Evolutionary conservation across 768 basidiomycete species (phyloP).

Genomic region (Collybia sp.): DNA sequence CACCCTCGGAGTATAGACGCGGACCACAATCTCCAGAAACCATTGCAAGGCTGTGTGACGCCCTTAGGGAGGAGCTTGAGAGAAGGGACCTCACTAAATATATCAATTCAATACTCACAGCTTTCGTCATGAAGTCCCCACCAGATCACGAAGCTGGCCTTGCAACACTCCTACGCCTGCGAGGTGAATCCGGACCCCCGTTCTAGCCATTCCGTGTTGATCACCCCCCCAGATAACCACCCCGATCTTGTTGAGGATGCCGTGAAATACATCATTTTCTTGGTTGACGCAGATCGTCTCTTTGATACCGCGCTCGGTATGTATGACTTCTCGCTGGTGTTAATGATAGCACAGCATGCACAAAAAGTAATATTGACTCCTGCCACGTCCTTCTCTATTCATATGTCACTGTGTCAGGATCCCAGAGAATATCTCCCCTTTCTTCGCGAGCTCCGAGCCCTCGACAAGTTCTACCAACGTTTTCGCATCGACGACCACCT

Average conservation of each 20-base stretch:
- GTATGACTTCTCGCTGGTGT: slow-evolving; percentile 95
- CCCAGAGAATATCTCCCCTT: slow-evolving; percentile 98
- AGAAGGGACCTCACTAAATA: slow-evolving; percentile 69
- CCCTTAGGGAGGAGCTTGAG: slow-evolving; percentile 70
- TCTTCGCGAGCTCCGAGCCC: slow-evolving; percentile 79
- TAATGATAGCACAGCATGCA: slow-evolving; percentile 95
- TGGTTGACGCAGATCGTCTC: slow-evolving; percentile 86
- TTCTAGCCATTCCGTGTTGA: neutral
- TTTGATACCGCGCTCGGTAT: slow-evolving; percentile 96
- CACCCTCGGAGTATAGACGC: slow-evolving; percentile 36
- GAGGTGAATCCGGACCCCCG: slow-evolving; percentile 45
- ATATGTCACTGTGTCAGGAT: slow-evolving; percentile 50
- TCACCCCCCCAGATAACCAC: slow-evolving; percentile 22
- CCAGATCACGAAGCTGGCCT: slow-evolving; percentile 89
- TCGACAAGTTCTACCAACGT: slow-evolving; percentile 78
- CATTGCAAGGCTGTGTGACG: slow-evolving; percentile 71
- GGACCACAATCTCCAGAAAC: slow-evolving; percentile 52
- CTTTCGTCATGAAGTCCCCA: slow-evolving; percentile 88
- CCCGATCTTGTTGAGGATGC: slow-evolving; percentile 89
- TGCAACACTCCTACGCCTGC: slow-evolving; percentile 64
- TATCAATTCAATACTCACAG: slow-evolving; percentile 87
- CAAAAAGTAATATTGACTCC: slow-evolving; percentile 63
- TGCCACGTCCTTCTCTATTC: too few species aligned
- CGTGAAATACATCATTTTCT: slow-evolving; percentile 97
- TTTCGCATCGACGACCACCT: slow-evolving; percentile 94